A percentile compares a stretch with the other conserved stretches of the same genome.
Evolutionary conservation across 2,329 filamentous ascomycete genomes (phyloP).

Genomic region (Stemphylium lycopersici): DNA sequence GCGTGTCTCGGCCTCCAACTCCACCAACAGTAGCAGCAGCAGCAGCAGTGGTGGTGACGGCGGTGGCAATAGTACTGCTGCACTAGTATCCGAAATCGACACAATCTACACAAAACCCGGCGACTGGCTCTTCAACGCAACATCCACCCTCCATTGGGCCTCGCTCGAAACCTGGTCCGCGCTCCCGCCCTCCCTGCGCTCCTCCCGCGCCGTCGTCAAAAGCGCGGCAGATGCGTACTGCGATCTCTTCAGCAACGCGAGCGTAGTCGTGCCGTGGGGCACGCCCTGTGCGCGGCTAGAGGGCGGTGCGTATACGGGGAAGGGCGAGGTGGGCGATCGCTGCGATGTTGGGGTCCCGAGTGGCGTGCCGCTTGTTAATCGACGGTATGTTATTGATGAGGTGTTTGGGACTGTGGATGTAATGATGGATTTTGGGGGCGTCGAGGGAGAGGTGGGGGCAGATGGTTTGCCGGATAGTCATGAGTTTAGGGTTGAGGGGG

Average conservation of each 20-base stretch:
- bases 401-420: conserved; percentile 41
- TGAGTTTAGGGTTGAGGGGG: conserved; percentile 39
- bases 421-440: conserved; percentile 39
- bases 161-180: conserved; percentile 31
- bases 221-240: conserved; percentile 39
- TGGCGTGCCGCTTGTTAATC: conserved; percentile 34
- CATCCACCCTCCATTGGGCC: conserved; percentile 36
- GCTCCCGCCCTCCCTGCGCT: conserved; percentile 25
- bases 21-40: too few species aligned
- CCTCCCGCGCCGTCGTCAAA: conserved; percentile 30
- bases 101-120: conserved; percentile 36
- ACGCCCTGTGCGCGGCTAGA: conserved; percentile 37
- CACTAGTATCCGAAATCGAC: conserved; percentile 27
- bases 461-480: conserved; percentile 41
- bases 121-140: conserved; percentile 43
- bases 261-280: conserved; percentile 36
- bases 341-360: conserved; percentile 40
- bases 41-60: too few species aligned
- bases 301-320: conserved; percentile 38
- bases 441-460: conserved; percentile 11
- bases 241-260: conserved; percentile 36
- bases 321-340: conserved; percentile 26
- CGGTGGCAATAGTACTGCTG: too few species aligned
- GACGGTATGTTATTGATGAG: conserved; percentile 41
- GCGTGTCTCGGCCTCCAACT: too few species aligned